These are phyloP conservation scores for Penicillium taxi DNA, from an alignment of 495 filamentous ascomycete genomes.

Conservation along the genomic window DNA sequence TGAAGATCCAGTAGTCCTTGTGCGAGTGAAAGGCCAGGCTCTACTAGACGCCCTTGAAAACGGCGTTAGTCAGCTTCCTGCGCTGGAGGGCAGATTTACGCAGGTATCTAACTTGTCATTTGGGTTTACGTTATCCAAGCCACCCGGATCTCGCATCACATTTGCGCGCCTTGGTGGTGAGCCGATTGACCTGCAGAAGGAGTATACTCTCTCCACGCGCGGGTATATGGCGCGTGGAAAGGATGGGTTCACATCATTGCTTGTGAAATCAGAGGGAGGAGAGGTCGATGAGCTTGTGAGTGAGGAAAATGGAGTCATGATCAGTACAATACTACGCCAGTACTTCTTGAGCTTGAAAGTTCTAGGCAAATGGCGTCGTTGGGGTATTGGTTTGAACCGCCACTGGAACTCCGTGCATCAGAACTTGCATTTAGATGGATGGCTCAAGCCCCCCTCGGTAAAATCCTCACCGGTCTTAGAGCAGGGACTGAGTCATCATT, in stretches of 20 bases:
- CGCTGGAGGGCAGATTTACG: slow-evolving; percentile 64
- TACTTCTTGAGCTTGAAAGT: slow-evolving; percentile 82
- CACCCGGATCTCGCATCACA: slow-evolving; percentile 53
- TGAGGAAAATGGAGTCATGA: slow-evolving; percentile 79
- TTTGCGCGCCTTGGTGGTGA: slow-evolving; percentile 51
- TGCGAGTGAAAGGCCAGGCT: slow-evolving; percentile 57
- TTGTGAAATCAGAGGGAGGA: slow-evolving; percentile 62
- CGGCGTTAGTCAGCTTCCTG: slow-evolving; percentile 66
- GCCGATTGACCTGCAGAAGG: slow-evolving; percentile 49
- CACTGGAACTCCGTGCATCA: slow-evolving; percentile 58
- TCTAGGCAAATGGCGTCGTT: slow-evolving; percentile 63
- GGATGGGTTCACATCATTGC: slow-evolving; percentile 70
- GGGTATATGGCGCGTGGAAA: slow-evolving; percentile 85
- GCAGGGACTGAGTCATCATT: slow-evolving; percentile 17
- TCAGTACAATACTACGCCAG: slow-evolving; percentile 76
- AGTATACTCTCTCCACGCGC: slow-evolving; percentile 65
- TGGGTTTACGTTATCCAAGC: slow-evolving; percentile 53
- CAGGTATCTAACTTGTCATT: slow-evolving; percentile 79
- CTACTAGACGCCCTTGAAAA: slow-evolving; percentile 77
- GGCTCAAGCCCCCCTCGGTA: slow-evolving; percentile 29
- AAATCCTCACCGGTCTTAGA: slow-evolving; percentile 19
- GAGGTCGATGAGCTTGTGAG: slow-evolving; percentile 65
- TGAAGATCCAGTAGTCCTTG: slow-evolving; percentile 78
- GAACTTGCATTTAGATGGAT: slow-evolving; percentile 39
- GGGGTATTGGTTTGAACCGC: slow-evolving; percentile 48